A percentile compares a stretch with the other conserved stretches of the same genome.
Conservation (phyloP, 169 alveolate genomes). For the Eimeria acervulina region DNA sequence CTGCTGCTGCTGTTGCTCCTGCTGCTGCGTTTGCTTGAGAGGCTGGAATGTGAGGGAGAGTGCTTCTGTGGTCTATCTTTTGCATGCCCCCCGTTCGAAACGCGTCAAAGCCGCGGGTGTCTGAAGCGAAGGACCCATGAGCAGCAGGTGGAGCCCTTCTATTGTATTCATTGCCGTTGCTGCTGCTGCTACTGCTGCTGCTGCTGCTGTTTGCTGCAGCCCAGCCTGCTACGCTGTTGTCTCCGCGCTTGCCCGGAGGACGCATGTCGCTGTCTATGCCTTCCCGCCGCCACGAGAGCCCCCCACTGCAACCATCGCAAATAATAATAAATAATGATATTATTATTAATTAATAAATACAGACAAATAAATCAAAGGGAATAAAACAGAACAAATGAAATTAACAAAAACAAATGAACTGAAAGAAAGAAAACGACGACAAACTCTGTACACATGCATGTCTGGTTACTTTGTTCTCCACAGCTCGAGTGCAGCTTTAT, state of each 20-base stretch:
- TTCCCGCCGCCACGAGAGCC: slow-evolving; percentile 60
- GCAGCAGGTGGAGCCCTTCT: slow-evolving; percentile 4
- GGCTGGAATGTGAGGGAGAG: not conserved
- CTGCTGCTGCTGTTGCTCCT: slow-evolving; percentile 19
- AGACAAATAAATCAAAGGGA: not conserved
- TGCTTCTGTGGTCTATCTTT: not conserved
- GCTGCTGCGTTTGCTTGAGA: not conserved
- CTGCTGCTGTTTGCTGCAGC: not conserved
- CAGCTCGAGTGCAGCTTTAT: no score
- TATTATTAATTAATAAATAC: not conserved
- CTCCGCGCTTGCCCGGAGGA: slow-evolving; percentile 7
- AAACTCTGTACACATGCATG: no score
- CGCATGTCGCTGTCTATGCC: slow-evolving; percentile 34
- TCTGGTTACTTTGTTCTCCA: no score
- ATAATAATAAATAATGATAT: not conserved
- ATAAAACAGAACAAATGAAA: not conserved
- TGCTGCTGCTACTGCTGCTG: slow-evolving; percentile 31
- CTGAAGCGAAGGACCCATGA: slow-evolving; percentile 19
- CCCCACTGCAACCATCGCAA: not conserved
- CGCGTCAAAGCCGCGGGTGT: slow-evolving; percentile 6
- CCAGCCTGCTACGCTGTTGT: not conserved
- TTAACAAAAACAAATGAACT: no score
- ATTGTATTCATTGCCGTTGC: not conserved
- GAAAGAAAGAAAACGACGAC: no score
- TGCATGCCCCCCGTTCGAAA: not conserved